Conservation (phyloP, 208 protist species). For the Leptomonas seymouri region DNA sequence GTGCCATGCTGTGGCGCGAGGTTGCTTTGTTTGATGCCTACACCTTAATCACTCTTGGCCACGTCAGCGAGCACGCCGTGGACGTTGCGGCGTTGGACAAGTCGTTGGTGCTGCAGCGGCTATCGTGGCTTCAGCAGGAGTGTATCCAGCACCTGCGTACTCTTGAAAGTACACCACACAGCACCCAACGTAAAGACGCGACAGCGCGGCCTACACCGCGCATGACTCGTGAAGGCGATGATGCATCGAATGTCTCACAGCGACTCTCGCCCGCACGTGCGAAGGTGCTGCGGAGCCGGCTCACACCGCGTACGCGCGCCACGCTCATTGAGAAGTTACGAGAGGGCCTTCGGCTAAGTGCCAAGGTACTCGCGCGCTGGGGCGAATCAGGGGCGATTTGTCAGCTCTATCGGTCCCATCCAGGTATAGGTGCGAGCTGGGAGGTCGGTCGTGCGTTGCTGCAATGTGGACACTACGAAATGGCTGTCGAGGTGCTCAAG, state of each 20-base stretch:
- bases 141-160: conserved; percentile 33
- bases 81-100: conserved; percentile 39
- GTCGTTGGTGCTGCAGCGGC: conserved; percentile 10
- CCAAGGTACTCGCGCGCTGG: conserved; percentile 59
- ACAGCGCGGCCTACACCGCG: not conserved
- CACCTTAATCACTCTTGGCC: conserved; percentile 72
- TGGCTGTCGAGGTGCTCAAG: conserved; percentile 47
- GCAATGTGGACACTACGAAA: conserved; percentile 41
- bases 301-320: conserved; percentile 40
- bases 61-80: conserved; percentile 59
- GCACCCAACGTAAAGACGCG: not conserved
- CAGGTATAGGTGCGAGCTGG: conserved; percentile 64
- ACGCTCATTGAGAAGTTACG: conserved; percentile 40
- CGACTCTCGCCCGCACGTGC: conserved; percentile 1
- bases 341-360: conserved; percentile 65
- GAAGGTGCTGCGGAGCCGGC: conserved; percentile 11
- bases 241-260: not conserved
- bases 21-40: conserved; percentile 73
- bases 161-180: conserved; percentile 6
- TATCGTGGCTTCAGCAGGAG: conserved; percentile 31
- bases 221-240: not conserved
- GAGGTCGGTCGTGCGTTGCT: conserved; percentile 62
- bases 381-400: conserved; percentile 44
- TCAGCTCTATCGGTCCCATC: conserved; percentile 40
- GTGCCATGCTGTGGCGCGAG: conserved; percentile 70